phyloP scores from a whole-genome alignment of 1,284 basidiomycete genomes.

The Trametes hirsuta region DNA sequence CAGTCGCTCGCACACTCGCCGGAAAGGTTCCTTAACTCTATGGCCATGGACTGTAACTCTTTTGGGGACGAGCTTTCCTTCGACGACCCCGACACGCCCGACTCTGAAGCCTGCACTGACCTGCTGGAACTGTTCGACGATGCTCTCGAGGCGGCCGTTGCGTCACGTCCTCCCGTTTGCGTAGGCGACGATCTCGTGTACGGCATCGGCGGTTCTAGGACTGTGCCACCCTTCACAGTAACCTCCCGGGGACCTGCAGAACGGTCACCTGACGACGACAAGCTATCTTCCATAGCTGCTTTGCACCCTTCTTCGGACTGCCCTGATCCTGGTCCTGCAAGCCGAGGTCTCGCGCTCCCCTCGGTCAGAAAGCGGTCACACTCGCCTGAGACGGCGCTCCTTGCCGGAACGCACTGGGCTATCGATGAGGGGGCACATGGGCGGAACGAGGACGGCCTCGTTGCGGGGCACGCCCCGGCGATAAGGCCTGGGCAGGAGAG shows the following conservation, averaged over 20 bases:
- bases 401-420: background rate
- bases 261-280: slow-evolving; percentile 16
- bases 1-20: background rate
- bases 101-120: background rate
- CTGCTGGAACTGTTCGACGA: background rate
- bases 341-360: background rate
- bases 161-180: slow-evolving; percentile 12
- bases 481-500: slow-evolving; percentile 16
- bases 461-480: slow-evolving; percentile 18
- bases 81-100: background rate
- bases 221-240: slow-evolving; percentile 5
- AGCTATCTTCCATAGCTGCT: background rate
- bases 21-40: background rate
- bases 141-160: background rate
- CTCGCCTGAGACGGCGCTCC: background rate
- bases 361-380: background rate
- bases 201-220: slow-evolving; percentile 6
- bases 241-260: background rate
- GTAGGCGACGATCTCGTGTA: slow-evolving; percentile 20
- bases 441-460: slow-evolving; percentile 23
- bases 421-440: slow-evolving; percentile 25
- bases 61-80: background rate
- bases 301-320: background rate
- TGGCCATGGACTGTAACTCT: background rate
- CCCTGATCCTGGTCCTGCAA: background rate